Conservation (phyloP, 2,329 filamentous ascomycete species). For the Calonectria hongkongensis region DNA sequence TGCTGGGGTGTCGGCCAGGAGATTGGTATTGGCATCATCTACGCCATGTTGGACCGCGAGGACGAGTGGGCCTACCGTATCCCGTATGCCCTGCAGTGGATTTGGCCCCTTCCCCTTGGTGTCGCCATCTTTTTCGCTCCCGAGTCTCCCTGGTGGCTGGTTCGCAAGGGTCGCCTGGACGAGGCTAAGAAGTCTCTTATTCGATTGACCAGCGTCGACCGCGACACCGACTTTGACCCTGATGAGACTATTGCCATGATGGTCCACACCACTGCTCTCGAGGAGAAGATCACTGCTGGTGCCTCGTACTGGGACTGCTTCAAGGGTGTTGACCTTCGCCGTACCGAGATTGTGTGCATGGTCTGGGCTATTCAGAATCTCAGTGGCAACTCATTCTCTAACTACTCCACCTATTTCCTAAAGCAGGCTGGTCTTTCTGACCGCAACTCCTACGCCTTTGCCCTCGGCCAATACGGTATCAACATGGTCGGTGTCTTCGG, state of each 20-base stretch:
- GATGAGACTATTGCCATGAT: constrained; percentile 95
- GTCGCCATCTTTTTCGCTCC: constrained; percentile 81
- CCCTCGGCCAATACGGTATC: constrained; percentile 79
- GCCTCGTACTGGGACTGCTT: constrained; percentile 90
- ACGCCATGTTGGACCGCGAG: constrained; percentile 77
- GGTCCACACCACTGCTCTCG: constrained; percentile 89
- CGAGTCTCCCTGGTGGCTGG: constrained; percentile 85
- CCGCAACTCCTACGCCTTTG: constrained; percentile 73
- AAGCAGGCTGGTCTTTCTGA: constrained; percentile 74
- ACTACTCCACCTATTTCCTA: constrained; percentile 79
- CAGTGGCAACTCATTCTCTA: constrained; percentile 78
- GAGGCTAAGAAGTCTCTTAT: constrained; percentile 81
- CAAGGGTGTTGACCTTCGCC: constrained; percentile 83
- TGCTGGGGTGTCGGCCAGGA: constrained; percentile 87
- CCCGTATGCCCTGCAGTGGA: constrained; percentile 85
- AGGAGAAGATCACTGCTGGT: constrained; percentile 83
- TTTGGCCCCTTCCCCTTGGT: constrained; percentile 82
- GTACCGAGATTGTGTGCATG: constrained; percentile 83
- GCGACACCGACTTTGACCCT: constrained; percentile 83
- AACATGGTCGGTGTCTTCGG: constrained; percentile 89
- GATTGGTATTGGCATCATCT: constrained; percentile 84
- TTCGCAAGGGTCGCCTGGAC: constrained; percentile 77
- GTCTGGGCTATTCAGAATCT: constrained; percentile 79
- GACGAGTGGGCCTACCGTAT: constrained; percentile 83
- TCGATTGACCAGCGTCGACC: constrained; percentile 77